Percentiles rank a stretch among this genome's conserved stretches.
phyloP scores from a whole-genome alignment of 2,329 filamentous ascomycete species.

The Scedosporium aurantiacum region DNA sequence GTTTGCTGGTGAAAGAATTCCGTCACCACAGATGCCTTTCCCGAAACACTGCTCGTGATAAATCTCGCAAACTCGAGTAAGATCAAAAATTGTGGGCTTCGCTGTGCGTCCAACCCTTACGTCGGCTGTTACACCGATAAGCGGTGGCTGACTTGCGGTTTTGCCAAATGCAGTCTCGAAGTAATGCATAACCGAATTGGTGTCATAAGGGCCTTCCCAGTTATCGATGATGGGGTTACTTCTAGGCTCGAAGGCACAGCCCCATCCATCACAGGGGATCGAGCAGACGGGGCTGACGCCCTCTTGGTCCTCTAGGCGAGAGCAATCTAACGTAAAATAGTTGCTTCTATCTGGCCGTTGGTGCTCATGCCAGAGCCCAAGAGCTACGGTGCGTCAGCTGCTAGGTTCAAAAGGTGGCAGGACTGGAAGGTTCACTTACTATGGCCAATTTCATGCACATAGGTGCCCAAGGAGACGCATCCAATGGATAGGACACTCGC shows the following conservation, averaged over 20 bases:
- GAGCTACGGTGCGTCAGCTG: not conserved
- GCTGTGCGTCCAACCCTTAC: not conserved
- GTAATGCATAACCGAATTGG: constrained; percentile 9
- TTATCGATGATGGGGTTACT: not conserved
- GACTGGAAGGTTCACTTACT: constrained; percentile 6
- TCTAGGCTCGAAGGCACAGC: constrained; percentile 6
- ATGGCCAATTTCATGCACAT: constrained; percentile 9
- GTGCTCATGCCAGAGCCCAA: not conserved
- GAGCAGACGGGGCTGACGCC: not conserved
- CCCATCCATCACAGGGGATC: constrained; percentile 7
- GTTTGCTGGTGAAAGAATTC: not conserved
- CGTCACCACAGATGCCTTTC: not conserved
- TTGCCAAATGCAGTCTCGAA: not conserved
- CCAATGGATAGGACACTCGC: constrained; percentile 7
- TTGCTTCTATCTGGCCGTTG: not conserved
- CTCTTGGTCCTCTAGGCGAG: constrained; percentile 1
- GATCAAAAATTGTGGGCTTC: not conserved
- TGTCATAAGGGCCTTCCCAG: constrained; percentile 3
- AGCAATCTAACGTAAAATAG: constrained; percentile 6
- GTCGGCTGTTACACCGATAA: not conserved
- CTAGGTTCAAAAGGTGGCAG: not conserved
- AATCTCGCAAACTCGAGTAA: not conserved
- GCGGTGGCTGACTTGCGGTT: not conserved
- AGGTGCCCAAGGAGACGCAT: not conserved
- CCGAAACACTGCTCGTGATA: not conserved